phyloP scores from a whole-genome alignment of 257 asterid species.

The Forsythia viridissima region DNA sequence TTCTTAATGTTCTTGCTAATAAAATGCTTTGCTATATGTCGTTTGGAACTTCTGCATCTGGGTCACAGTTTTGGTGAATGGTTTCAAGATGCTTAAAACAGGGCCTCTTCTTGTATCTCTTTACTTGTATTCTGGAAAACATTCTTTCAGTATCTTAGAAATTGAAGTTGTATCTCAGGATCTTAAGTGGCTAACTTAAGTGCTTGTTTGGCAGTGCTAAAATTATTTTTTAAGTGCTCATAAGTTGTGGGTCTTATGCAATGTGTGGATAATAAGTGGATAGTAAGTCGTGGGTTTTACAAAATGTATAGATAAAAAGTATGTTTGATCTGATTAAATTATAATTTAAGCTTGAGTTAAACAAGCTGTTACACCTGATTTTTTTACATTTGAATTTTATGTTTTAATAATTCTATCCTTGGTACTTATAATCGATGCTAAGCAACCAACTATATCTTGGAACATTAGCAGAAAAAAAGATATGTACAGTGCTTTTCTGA shows the following conservation, averaged over 20 bases:
- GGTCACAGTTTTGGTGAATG: not conserved
- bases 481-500: not conserved
- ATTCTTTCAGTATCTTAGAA: not conserved
- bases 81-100: not conserved
- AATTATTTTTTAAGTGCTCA: too few relatives aligned
- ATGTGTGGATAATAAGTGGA: too few relatives aligned
- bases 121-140: not conserved
- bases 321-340: too few relatives aligned
- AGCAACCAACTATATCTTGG: not conserved
- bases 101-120: not conserved
- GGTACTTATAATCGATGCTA: not conserved
- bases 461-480: not conserved
- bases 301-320: too few relatives aligned
- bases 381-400: not conserved
- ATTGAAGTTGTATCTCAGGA: not conserved
- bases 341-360: too few relatives aligned
- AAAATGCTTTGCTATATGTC: not conserved
- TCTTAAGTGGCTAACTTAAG: not conserved
- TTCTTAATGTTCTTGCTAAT: slow-evolving; percentile 6
- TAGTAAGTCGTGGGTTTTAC: too few relatives aligned
- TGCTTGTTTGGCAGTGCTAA: not conserved
- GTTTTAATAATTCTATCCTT: not conserved
- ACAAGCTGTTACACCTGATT: not conserved
- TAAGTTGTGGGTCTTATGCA: too few relatives aligned
- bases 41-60: not conserved